phyloP scores from a whole-genome alignment of 306 rosid species.

The Vigna nakashimae region DNA sequence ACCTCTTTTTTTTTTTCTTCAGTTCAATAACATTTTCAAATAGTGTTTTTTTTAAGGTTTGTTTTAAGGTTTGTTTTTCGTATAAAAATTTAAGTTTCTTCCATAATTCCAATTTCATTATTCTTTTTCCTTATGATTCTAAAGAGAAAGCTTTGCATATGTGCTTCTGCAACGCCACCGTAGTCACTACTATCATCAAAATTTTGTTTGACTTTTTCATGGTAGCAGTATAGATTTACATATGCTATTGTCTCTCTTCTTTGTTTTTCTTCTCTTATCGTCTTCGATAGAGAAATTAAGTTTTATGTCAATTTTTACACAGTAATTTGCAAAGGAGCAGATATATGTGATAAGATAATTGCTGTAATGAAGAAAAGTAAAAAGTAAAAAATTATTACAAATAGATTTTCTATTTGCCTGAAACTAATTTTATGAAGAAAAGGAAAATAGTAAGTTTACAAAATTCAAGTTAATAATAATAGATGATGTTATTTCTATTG shows the following conservation, averaged over 20 bases:
- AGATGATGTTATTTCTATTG: background rate
- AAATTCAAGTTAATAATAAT: background rate
- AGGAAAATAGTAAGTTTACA: background rate
- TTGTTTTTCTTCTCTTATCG: conserved; percentile 4
- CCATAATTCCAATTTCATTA: background rate
- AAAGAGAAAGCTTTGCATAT: background rate
- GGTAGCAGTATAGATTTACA: background rate
- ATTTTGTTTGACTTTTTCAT: background rate
- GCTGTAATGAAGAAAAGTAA: background rate
- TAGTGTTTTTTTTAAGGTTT: no score
- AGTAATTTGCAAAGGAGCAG: background rate
- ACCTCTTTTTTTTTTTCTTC: background rate
- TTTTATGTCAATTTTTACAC: background rate
- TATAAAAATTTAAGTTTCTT: background rate
- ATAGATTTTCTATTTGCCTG: no score
- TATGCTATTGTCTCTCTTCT: background rate
- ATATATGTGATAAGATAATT: background rate
- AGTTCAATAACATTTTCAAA: no score
- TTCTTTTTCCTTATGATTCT: conserved; percentile 21
- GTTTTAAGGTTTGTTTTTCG: no score
- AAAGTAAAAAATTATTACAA: no score
- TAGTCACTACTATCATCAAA: conserved; percentile 2
- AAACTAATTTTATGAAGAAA: no score
- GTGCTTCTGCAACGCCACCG: conserved; percentile 5
- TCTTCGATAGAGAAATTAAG: background rate